phyloP scores from a whole-genome alignment of 1,139 yeast species.

The Geotrichum bryndzae region DNA sequence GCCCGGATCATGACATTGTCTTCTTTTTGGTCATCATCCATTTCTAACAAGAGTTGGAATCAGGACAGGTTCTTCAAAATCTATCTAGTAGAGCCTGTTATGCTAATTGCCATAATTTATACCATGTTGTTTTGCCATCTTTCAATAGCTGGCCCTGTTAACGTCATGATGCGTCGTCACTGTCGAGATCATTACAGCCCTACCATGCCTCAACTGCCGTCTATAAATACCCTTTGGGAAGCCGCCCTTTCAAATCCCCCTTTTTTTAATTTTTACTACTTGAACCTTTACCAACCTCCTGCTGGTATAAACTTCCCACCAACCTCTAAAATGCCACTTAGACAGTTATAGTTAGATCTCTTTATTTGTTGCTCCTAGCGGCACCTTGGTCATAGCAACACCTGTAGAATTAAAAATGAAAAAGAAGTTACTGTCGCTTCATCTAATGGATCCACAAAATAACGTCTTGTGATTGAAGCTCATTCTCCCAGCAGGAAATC shows the following conservation, averaged over 20 bases:
- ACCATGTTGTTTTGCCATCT: too few species aligned
- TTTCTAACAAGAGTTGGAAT: too few species aligned
- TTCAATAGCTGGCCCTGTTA: too few species aligned
- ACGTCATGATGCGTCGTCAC: too few species aligned
- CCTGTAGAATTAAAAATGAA: not conserved
- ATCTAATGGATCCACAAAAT: not conserved
- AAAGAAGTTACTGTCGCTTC: not conserved
- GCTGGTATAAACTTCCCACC: not conserved
- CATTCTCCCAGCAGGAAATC: not conserved
- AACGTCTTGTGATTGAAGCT: not conserved
- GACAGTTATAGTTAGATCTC: not conserved
- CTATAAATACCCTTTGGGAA: not conserved
- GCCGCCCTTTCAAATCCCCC: not conserved
- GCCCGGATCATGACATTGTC: too few species aligned
- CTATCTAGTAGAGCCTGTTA: too few species aligned
- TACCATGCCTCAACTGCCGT: not conserved
- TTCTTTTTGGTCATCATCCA: too few species aligned
- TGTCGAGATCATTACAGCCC: too few species aligned
- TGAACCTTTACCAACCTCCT: not conserved
- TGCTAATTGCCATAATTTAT: too few species aligned
- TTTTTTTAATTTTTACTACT: not conserved
- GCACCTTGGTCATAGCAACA: not conserved
- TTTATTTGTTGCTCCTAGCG: not conserved
- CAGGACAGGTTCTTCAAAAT: too few species aligned
- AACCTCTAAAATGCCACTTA: not conserved